Evolutionary conservation across 306 rosid species (phyloP), one percentile per base, ranked within the genome.

Genomic region (Betula pendula): DNA sequence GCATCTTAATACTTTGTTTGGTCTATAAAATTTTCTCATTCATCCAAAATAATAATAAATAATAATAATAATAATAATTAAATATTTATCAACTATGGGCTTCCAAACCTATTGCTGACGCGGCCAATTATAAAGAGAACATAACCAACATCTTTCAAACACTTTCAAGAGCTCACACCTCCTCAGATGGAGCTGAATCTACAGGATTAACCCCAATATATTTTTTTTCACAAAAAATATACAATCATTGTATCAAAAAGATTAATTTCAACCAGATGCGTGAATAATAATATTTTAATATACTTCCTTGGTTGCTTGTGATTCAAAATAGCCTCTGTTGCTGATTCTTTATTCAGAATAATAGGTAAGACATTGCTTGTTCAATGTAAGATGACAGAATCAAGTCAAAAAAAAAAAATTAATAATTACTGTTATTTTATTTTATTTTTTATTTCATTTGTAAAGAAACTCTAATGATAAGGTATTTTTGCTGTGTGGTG

Each of bases 181-280:
- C 14, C 15, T 8, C 13, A 16, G 6, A 44, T 71, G 66, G 24
- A 80, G 25, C 43, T 17, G 70, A 63, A 53, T 60, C 55, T 27
- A 74, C 16, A 16, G 11, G 47, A 81, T 68, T 75, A 70, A 8
- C 48, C 22, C 11, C 42, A 38, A 16, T 29, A 0, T 53, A 17
- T 25, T 65, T 33, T 45, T 0, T 24, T 16, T n/a, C 47, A 3
- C 12, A 12, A 24, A 77, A 68, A 58, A 69, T 42, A 71, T 45
- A 81, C 77, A 81, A 89, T 83, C 82, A 85, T 85, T 77, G 80
- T 22, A 70, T 19, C 81, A 55, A 88, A 92, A 89, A 85, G 91
- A 88, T 82, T 82, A 80, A 75, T 81, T 86, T 86, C 79, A 81
- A 84, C 90, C 84, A 16, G 72, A 29, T 76, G 84, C 43, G 76